Percentiles rank a stretch among this genome's conserved stretches.
These are phyloP conservation scores for Ustilago loliicola DNA, from an alignment of 1,284 basidiomycete species.

Conservation along the genomic window DNA sequence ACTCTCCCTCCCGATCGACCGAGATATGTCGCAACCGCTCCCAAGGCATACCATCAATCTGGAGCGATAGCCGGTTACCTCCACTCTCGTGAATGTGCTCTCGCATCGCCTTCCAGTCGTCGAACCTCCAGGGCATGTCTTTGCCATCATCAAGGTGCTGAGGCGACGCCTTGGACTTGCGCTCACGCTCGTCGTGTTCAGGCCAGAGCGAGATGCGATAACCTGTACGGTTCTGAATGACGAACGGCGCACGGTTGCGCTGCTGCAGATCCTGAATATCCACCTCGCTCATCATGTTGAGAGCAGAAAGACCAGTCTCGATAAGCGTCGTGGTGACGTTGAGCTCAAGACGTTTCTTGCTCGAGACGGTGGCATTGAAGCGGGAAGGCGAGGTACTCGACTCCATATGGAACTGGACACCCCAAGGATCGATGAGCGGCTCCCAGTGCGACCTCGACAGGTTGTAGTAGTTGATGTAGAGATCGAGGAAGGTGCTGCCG, in stretches of 20 bases:
- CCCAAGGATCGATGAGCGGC: constrained; percentile 99
- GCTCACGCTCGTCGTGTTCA: constrained; percentile 73
- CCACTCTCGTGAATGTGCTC: constrained; percentile 73
- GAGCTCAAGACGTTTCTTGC: constrained; percentile 87
- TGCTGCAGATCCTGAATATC: constrained; percentile 47
- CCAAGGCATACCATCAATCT: constrained; percentile 90
- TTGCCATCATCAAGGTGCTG: constrained; percentile 77
- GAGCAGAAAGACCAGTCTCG: constrained; percentile 83
- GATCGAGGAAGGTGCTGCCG: constrained; percentile 70
- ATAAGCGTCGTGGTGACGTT: constrained; percentile 95
- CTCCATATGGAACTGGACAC: constrained; percentile 77
- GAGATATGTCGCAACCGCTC: constrained; percentile 89
- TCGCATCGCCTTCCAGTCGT: constrained; percentile 93
- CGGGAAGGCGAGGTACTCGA: constrained; percentile 72
- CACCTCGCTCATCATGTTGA: constrained; percentile 81
- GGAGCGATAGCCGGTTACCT: constrained; percentile 70
- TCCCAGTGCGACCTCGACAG: constrained; percentile 98
- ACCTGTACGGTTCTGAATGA: constrained; percentile 91
- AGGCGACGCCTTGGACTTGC: constrained; percentile 65
- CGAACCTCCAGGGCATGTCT: constrained; percentile 93
- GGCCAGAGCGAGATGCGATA: constrained; percentile 72
- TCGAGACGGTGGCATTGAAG: constrained; percentile 78
- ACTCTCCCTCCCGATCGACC: constrained; percentile 95
- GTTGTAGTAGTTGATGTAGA: constrained; percentile 97
- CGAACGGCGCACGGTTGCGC: constrained; percentile 90